Evolutionary conservation across 495 filamentous ascomycete genomes (phyloP).

Genomic region (Podospora fimiseda): DNA sequence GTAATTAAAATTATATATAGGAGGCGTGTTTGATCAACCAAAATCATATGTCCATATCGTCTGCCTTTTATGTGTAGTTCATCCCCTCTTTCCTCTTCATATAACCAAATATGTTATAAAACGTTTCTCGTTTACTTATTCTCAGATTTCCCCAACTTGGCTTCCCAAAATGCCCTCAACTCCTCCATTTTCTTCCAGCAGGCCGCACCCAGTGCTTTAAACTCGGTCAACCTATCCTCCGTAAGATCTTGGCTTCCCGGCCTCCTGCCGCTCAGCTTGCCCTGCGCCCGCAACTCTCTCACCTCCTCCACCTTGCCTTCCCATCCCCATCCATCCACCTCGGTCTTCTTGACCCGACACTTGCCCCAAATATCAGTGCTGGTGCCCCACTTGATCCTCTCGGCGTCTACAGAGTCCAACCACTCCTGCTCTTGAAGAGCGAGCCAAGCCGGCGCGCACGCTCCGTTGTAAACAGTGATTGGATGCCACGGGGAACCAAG

Average conservation of each 20-base stretch:
- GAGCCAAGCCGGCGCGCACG: constrained; percentile 69
- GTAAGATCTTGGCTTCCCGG: constrained; percentile 53
- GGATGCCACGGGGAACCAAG: constrained; percentile 85
- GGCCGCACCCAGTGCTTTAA: constrained; percentile 65
- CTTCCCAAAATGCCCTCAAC: constrained; percentile 74
- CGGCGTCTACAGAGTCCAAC: constrained; percentile 52
- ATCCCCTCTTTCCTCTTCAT: no score
- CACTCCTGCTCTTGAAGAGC: constrained; percentile 60
- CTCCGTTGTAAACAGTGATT: constrained; percentile 67
- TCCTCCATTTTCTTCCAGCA: constrained; percentile 84
- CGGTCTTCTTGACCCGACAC: constrained; percentile 59
- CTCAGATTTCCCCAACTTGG: constrained; percentile 26
- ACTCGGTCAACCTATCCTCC: constrained; percentile 56
- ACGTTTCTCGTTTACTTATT: no score
- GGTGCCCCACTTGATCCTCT: constrained; percentile 79
- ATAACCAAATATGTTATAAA: no score
- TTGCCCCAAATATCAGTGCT: constrained; percentile 52
- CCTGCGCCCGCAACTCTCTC: constrained; percentile 39
- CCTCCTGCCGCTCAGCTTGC: constrained; percentile 46
- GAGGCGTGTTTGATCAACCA: no score
- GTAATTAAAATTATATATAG: no score
- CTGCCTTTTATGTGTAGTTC: no score
- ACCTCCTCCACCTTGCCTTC: constrained; percentile 58
- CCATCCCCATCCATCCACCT: constrained; percentile 81
- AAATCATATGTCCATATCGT: no score